Conservation (phyloP, 2,329 filamentous ascomycete species). For the Microcyclosporella mali region DNA sequence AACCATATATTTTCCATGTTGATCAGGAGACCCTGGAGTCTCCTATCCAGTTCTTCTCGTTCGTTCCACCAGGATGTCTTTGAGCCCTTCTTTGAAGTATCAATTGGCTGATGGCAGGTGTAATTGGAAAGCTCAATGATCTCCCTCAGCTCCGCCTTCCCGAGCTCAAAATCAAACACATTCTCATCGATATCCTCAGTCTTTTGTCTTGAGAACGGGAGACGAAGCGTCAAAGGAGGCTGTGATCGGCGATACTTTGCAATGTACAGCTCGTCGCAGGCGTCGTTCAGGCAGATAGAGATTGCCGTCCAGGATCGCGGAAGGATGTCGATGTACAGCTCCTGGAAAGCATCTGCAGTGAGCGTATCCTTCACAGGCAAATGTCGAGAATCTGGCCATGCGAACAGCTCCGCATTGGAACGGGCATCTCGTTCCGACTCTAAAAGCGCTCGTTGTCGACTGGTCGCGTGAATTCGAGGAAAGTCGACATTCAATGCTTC, state of each 20-base stretch:
- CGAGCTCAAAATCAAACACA: conserved; percentile 76
- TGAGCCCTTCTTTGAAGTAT: conserved; percentile 66
- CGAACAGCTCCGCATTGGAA: conserved; percentile 32
- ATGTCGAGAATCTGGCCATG: conserved; percentile 36
- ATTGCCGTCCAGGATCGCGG: conserved; percentile 78
- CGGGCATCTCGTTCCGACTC: conserved; percentile 43
- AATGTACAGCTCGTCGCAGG: conserved; percentile 76
- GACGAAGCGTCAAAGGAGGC: conserved; percentile 75
- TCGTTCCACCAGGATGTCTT: conserved; percentile 86
- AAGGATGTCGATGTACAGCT: conserved; percentile 77
- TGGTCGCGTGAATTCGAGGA: conserved; percentile 62
- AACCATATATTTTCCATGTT: conserved; percentile 93
- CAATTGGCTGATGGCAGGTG: conserved; percentile 68
- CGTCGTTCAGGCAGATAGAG: conserved; percentile 77
- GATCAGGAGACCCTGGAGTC: conserved; percentile 69
- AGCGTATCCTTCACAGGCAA: background rate
- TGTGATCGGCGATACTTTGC: conserved; percentile 73
- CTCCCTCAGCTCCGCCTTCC: conserved; percentile 70
- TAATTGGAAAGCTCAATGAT: conserved; percentile 78
- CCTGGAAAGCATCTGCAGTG: conserved; percentile 55
- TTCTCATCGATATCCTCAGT: conserved; percentile 74
- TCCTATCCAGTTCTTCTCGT: conserved; percentile 69
- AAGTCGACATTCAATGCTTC: conserved; percentile 51
- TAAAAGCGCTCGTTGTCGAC: conserved; percentile 55
- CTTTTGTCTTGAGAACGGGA: conserved; percentile 77